phyloP scores from a whole-genome alignment of 495 filamentous ascomycete species.

The Xylaria grammica region DNA sequence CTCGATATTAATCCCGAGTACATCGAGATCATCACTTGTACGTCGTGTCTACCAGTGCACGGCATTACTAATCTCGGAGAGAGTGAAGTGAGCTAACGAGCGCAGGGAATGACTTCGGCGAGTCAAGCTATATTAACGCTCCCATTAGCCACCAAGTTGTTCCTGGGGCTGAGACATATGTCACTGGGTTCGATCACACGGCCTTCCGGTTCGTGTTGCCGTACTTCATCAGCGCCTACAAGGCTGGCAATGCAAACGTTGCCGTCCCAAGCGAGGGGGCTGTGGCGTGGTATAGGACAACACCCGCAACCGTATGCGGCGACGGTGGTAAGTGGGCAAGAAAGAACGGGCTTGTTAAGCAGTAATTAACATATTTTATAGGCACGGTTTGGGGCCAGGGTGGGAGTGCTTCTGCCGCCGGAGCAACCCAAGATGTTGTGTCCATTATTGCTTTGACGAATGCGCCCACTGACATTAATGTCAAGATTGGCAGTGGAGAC shows the following conservation, averaged over 20 bases:
- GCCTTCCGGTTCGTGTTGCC: conserved; percentile 59
- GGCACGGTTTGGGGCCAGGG: conserved; percentile 55
- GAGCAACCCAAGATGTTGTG: conserved; percentile 51
- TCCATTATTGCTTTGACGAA: conserved; percentile 51
- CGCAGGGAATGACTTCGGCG: conserved; percentile 78
- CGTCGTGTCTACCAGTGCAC: background rate
- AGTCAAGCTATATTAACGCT: conserved; percentile 75
- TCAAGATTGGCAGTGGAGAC: conserved; percentile 59
- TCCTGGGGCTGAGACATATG: conserved; percentile 55
- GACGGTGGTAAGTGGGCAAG: conserved; percentile 48
- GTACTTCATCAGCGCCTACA: conserved; percentile 69
- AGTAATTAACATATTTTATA: conserved; percentile 26
- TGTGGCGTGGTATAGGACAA: conserved; percentile 69
- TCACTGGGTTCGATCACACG: conserved; percentile 44
- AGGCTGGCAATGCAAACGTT: conserved; percentile 52
- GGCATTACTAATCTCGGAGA: background rate
- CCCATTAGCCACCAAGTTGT: conserved; percentile 56
- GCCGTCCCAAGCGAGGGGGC: conserved; percentile 55
- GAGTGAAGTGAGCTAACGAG: conserved; percentile 25
- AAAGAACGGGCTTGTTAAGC: conserved; percentile 27
- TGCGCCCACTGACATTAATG: conserved; percentile 42
- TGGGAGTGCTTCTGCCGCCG: conserved; percentile 42
- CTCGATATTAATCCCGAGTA: conserved; percentile 67
- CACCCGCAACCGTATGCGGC: conserved; percentile 37
- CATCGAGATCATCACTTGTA: conserved; percentile 62